phyloP scores from a whole-genome alignment of 148 eudicot genomes.

The Spergularia bocconei region DNA sequence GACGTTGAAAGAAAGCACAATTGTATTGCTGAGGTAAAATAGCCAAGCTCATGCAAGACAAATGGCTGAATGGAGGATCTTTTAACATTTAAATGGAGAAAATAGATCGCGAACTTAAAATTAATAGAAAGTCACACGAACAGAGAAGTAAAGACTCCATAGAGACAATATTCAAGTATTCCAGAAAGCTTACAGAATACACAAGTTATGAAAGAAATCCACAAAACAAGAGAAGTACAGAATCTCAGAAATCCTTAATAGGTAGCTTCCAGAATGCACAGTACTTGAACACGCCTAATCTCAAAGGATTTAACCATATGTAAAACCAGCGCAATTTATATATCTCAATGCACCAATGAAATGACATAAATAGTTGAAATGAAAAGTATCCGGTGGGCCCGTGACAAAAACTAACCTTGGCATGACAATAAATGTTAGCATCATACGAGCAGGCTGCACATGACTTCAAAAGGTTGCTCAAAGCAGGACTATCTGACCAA shows the following conservation, averaged over 20 bases:
- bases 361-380: too few species aligned
- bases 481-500: constrained; percentile 49
- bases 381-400: constrained; percentile 1
- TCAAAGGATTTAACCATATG: too few species aligned
- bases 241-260: too few species aligned
- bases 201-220: too few species aligned
- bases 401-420: constrained; percentile 26
- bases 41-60: neutral
- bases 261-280: too few species aligned
- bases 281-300: too few species aligned
- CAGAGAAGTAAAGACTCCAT: neutral
- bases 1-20: neutral
- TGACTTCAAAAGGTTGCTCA: constrained; percentile 53
- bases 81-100: neutral
- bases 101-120: neutral
- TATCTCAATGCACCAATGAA: too few species aligned
- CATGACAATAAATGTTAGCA: constrained; percentile 34
- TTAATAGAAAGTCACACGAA: neutral
- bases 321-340: too few species aligned
- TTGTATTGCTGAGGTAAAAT: neutral
- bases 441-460: constrained; percentile 57
- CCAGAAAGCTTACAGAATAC: neutral
- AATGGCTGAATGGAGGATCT: neutral
- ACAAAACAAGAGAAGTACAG: too few species aligned
- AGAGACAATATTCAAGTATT: neutral